Evolutionary conservation across 2,329 filamentous ascomycete species (phyloP).

Genomic region (Paracoccidioides lutzii): DNA sequence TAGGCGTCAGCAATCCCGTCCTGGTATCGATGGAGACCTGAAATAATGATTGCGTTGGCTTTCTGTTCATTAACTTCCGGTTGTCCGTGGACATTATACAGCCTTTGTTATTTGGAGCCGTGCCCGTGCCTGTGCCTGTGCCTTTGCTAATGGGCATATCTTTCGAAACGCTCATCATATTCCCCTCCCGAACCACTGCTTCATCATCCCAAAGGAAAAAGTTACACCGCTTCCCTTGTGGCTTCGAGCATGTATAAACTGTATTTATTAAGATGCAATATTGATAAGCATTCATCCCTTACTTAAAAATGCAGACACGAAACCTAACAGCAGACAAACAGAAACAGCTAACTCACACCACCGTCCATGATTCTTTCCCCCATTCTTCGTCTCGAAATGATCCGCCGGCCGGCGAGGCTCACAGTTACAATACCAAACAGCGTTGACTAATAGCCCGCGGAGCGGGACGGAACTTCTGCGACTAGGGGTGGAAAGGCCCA

Average conservation of each 20-base stretch:
- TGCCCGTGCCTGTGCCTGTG: background rate
- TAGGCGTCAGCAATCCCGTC: conserved; percentile 23
- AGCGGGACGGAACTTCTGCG: background rate
- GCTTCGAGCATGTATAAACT: conserved; percentile 47
- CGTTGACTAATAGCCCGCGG: conserved; percentile 31
- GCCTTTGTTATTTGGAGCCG: background rate
- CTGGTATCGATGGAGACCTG: background rate
- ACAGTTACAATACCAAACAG: conserved; percentile 45
- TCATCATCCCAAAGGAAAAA: conserved; percentile 53
- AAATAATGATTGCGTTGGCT: background rate
- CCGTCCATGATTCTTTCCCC: conserved; percentile 42
- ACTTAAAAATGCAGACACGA: background rate
- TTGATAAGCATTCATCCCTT: background rate
- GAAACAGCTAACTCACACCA: conserved; percentile 33
- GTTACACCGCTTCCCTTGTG: conserved; percentile 36
- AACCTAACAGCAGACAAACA: background rate
- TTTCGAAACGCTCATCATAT: background rate
- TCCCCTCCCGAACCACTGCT: conserved; percentile 36
- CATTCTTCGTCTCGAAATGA: conserved; percentile 46
- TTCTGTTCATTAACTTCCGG: background rate
- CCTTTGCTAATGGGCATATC: too few relatives aligned
- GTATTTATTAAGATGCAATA: background rate
- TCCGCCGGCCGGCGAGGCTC: conserved; percentile 40
- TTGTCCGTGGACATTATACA: background rate
- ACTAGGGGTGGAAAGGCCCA: background rate